Base-by-base conservation (phyloP, 768 basidiomycete genomes). In the Xerocomellus amylosporus region DNA sequence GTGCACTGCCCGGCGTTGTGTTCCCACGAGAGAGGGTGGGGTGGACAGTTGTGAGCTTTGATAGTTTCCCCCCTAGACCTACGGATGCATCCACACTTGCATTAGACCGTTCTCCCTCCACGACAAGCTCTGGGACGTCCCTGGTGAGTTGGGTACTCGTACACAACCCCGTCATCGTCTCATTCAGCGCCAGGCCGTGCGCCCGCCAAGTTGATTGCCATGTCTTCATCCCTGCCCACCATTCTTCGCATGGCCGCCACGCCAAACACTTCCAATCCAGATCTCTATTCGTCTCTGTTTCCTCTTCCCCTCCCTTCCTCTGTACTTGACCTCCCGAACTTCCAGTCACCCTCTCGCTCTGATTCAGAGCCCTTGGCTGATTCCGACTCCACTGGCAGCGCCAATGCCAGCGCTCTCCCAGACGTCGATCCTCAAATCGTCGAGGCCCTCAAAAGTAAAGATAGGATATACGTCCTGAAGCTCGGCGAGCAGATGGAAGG, bases 391-490 rank as follows among this genome's bases (percentile, higher is more conserved):
- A 68, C 65, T 9, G 64, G 52, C 14, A 62, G 58, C 53, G 36
- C 55, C 31, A 70, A 67, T 33, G 36, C 48, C 45, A 59, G 68
- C 52, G 42, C 56, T 40, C 57, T 64, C 53, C 24, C 54, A 19
- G 88, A 88, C 56, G 81, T 85, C 59, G 90, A 93, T 76, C 78
- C 82, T 10, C 86, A 87, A 71, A 90, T 93, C 63, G 64, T 93
- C 63, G 90, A 93, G 69, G 91, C 92, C 20, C 86, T 93, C 59
- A 83, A 78, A 71, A 86, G 86, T 79, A 93, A 93, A 75, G 91
- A 93, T 71, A 80, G 91, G 66, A 78, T 93, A 58, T 93, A 86
- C 70, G 90, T 93, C 44, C 75, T 93, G 64, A 92, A 88, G 76
- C 80, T 93, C n/a, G 91, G 89, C 54, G 92, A 93, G 74, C 78